Evolutionary conservation across 768 basidiomycete genomes (phyloP), one percentile per base, ranked within the genome.

Genomic region (Suillus plorans): DNA sequence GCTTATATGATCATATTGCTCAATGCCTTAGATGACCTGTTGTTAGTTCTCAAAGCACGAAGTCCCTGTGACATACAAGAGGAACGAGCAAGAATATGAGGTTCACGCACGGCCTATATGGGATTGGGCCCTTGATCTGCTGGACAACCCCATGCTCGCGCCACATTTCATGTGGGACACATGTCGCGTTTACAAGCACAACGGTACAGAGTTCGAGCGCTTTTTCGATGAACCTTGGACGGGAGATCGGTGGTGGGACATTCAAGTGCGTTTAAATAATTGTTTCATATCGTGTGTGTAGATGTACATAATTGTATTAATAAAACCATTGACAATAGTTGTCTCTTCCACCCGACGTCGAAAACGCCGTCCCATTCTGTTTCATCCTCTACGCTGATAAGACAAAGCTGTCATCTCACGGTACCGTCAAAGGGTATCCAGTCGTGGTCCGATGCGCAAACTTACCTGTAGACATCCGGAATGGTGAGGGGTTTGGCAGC

Each of bases 171-270:
- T 68, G 18, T 80, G 78, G 75, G 72, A 79, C 72, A 76, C 77
- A 16, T 42, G 70, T 22, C 63, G 53, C 13, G 60, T 67, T 4
- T 79, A 63, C 66, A 73, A 69, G 44, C 77, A 69, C 58, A 66
- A 76, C 63, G 73, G 71, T 0, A 42, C 55, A 3, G 1, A 37
- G 3, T 80, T 72, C 56, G 68, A 72, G 20, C 68, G 70, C 1
- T 74, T 79, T 56, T 52, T 72, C 20, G 53, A 77, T 56, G 77
- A 81, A 60, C 79, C 79, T 4, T 79, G 78, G 74, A 78, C 77
- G 2, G 79, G 71, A 2, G 60, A 79, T 41, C 18, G 56, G 4
- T 79, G 70, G 58, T 81, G 79, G 79, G 68, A 79, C 5, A 68
- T 76, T 5, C 78, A 81, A 72, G 81, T 80, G 65, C 31, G 64